Evolutionary conservation across 495 filamentous ascomycete species (phyloP).

Genomic region (Hypoxylon subgilvum): DNA sequence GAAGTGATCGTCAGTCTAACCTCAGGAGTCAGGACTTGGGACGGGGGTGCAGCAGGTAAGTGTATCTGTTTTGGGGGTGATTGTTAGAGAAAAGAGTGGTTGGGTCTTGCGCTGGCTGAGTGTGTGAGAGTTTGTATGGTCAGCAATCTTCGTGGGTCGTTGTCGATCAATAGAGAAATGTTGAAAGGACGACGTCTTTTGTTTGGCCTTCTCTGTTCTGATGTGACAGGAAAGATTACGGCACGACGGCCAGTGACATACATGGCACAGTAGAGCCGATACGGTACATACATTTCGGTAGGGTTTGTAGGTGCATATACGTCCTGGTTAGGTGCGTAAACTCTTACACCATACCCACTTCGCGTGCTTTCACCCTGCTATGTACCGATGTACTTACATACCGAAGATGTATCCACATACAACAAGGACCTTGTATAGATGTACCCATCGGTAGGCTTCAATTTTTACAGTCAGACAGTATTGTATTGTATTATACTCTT

Average conservation of each 20-base stretch:
- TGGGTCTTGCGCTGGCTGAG: slow-evolving; percentile 36
- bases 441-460: too few relatives aligned
- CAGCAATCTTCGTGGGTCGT: slow-evolving; percentile 36
- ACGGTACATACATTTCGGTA: slow-evolving; percentile 25
- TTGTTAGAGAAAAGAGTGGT: slow-evolving; percentile 27
- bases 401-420: too few relatives aligned
- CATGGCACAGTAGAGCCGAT: slow-evolving; percentile 18
- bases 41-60: slow-evolving; percentile 31
- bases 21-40: slow-evolving; percentile 30
- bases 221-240: slow-evolving; percentile 39
- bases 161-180: slow-evolving; percentile 38
- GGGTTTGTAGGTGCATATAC: too few relatives aligned
- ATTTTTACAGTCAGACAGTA: too few relatives aligned
- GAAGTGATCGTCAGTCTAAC: slow-evolving; percentile 45
- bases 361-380: too few relatives aligned
- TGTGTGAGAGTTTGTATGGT: slow-evolving; percentile 35
- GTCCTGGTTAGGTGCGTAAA: too few relatives aligned
- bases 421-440: too few relatives aligned
- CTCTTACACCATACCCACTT: too few relatives aligned
- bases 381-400: too few relatives aligned
- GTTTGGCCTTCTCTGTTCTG: slow-evolving; percentile 30
- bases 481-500: too few relatives aligned
- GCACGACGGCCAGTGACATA: slow-evolving; percentile 34
- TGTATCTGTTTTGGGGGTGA: slow-evolving; percentile 36
- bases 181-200: slow-evolving; percentile 37